Percentiles rank a stretch among this genome's conserved stretches.
Evolutionary conservation across 2,329 filamentous ascomycete species (phyloP).

Genomic region (Dactylellina cionopaga): DNA sequence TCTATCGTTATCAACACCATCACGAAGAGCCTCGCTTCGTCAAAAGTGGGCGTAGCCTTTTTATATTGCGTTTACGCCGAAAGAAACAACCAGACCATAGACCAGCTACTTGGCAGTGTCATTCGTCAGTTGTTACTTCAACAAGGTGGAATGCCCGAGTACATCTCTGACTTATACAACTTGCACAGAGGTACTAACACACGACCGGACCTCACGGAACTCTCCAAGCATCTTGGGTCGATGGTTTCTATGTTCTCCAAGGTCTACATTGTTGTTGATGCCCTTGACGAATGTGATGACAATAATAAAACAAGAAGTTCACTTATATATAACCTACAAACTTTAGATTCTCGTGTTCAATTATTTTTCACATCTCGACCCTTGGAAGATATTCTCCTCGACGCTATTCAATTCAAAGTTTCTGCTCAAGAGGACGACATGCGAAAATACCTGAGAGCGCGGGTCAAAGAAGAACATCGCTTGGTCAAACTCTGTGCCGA

Average conservation of each 20-base stretch:
- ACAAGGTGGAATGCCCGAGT: not conserved
- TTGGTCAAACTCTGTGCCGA: not conserved
- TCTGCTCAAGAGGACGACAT: slow-evolving; percentile 2
- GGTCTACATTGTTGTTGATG: slow-evolving; percentile 37
- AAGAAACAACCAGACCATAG: slow-evolving; percentile 24
- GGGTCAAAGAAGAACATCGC: not conserved
- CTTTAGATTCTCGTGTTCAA: not conserved
- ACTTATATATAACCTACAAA: not conserved
- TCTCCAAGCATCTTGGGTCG: not conserved
- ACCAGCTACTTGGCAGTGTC: slow-evolving; percentile 25
- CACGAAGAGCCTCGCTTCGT: not conserved
- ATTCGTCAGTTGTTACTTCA: slow-evolving; percentile 17
- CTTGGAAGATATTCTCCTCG: not conserved
- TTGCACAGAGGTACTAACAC: not conserved
- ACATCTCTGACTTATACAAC: not conserved
- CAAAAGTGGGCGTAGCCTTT: slow-evolving; percentile 10
- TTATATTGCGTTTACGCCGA: slow-evolving; percentile 43
- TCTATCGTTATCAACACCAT: slow-evolving; percentile 28
- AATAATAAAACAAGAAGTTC: not conserved
- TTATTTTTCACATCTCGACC: not conserved
- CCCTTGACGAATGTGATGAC: slow-evolving; percentile 35
- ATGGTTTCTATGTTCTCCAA: not conserved
- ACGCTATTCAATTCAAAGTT: slow-evolving; percentile 5
- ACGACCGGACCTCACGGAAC: not conserved
- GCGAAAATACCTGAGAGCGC: not conserved